phyloP scores from a whole-genome alignment of 257 asterid genomes.

The Plantago ovata region DNA sequence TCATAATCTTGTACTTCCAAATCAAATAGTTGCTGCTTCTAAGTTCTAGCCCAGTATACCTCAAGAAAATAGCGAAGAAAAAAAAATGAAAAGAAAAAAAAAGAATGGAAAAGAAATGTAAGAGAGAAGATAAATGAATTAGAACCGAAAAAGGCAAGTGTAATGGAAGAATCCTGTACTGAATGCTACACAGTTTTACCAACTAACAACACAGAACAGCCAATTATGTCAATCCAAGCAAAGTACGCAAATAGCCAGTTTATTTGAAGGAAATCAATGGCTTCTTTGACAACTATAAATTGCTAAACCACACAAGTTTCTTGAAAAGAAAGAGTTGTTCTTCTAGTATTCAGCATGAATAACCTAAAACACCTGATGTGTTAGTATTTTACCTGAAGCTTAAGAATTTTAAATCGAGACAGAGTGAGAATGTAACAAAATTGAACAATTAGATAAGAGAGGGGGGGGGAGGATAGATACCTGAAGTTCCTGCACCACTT shows the following conservation, averaged over 20 bases:
- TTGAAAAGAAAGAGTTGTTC: neutral
- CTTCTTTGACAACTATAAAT: neutral
- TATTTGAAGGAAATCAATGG: neutral
- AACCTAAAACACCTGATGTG: too few species aligned
- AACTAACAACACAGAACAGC: neutral
- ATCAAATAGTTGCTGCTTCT: too few species aligned
- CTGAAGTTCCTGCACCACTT: slow-evolving; percentile 75
- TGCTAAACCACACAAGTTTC: neutral
- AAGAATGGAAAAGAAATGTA: too few species aligned
- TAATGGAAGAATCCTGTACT: neutral
- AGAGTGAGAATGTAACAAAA: too few species aligned
- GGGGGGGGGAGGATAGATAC: slow-evolving; percentile 39
- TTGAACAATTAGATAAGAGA: slow-evolving; percentile 7
- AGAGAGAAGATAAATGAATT: too few species aligned
- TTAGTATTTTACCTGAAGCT: too few species aligned
- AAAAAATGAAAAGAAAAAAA: too few species aligned
- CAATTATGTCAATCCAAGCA: neutral
- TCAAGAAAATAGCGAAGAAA: too few species aligned
- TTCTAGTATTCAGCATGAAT: too few species aligned
- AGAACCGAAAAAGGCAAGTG: neutral
- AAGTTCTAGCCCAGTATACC: too few species aligned
- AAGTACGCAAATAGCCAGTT: neutral
- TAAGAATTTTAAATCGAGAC: too few species aligned
- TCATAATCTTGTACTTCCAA: too few species aligned
- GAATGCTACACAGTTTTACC: neutral